Base-by-base conservation (phyloP, 2,329 filamentous ascomycete species). In the Aspergillus sp. region DNA sequence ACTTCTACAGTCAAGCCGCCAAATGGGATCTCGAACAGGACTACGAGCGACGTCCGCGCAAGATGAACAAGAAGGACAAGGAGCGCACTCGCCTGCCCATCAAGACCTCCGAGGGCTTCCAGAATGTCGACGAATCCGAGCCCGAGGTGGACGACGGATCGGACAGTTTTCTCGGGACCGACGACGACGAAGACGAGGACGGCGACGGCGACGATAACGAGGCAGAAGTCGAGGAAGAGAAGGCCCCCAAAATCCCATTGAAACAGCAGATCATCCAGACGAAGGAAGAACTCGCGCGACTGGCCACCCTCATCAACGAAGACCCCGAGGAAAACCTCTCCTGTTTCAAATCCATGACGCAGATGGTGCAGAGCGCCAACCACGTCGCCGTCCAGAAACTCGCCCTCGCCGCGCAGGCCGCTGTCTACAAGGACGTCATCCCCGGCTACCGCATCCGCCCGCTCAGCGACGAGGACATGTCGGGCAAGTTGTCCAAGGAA, bases 401-500 rank as follows among this genome's bases (percentile, higher is more conserved):
- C 55, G 86, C 89, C 6, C 76, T 99, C 58, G 89, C 87, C 45
- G 90, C 94, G 19, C 92, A 96, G 72, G 81, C 94, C 68, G 83
- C 92, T 0, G 85, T 97, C 11, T 99, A 93, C 79, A 96, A 93
- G 70, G 94, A 97, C 72, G 83, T 96, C 44, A 97, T 99, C 53
- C 94, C 94, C 0, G 94, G 94, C 19, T 99, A 99, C 70, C 83
- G 94, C 55, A 97, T 99, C 76, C 86, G 94, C 16, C 88, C 90
- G 1, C 76, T 90, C 3, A 79, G 82, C 1, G 90, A 95, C 54
- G 87, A 90, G 30, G 84, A 87, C 42, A 80, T 87, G 65, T 82
- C 82, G 52, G 86, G 86, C 58, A 95, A 95, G 70, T 76, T 97
- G 1, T 96, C 92, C 4, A 96, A 96, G 69, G 94, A 97, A 24